Base-by-base conservation (phyloP, 257 asterid genomes). In the Henckelia pumila region DNA sequence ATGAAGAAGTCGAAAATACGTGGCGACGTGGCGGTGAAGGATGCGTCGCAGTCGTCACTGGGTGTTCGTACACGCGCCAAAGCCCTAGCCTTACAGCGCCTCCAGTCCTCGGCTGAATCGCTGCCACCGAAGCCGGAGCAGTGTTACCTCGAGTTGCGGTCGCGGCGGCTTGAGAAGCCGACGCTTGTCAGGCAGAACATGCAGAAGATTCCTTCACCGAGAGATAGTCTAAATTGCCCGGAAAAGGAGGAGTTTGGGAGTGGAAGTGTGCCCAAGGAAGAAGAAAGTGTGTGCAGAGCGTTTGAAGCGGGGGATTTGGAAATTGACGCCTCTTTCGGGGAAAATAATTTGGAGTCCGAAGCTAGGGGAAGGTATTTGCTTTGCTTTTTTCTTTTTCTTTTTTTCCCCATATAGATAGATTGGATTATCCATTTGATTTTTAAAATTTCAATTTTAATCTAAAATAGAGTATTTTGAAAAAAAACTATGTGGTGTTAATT, bases 51-150 rank as follows among this genome's bases (percentile, higher is more conserved):
- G 59, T 71, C 85, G 17, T 64, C 78, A 37, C 82, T 84, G 50
- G 97, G 96, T 20, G 96, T 86, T 2, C 91, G 86, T 14, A 88
- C 95, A 7, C 87, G 92, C 58, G 85, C 96, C 60, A 86, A 83
- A 81, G 83, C 92, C 84, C 86, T 90, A 71, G 86, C 94, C 2
- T 86, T 90, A 11, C 94, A 80, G 26, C 85, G 88, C 70, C 86
- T 75, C 1, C 82, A 80, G 19, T 59, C 82, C 50, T 30, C 76
- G 58, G 7, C 67, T 53, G 57, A 68, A 21, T 57, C 33, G 35
- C 56, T 71, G 56, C 56, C 79, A 25, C 23, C 82, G n/a, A 56
- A 57, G 30, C 56, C 76, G 1, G 84, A 79, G 29, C 50, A 74
- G n/a, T 70, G 77, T 49, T 85, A 82, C 79, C 88, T 89, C 1